Evolutionary conservation across 2,329 filamentous ascomycete genomes (phyloP).

Genomic region (Fusarium heterosporum): DNA sequence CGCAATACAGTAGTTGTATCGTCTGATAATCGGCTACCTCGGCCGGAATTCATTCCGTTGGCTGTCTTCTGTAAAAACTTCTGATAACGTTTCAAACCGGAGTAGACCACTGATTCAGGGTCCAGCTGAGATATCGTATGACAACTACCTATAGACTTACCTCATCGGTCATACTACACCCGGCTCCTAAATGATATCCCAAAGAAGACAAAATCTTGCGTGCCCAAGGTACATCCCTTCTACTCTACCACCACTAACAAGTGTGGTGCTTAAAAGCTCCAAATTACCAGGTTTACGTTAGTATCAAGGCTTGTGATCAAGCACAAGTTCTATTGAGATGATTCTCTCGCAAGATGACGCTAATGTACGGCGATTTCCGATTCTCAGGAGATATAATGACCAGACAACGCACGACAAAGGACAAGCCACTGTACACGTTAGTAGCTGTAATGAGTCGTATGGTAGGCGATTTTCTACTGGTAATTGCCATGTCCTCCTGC

Average conservation of each 20-base stretch:
- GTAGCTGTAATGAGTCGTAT: slow-evolving; percentile 11
- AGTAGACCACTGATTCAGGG: background rate
- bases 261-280: slow-evolving; percentile 3
- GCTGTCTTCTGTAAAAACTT: background rate
- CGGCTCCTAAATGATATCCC: background rate
- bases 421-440: slow-evolving; percentile 14
- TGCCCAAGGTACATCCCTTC: background rate
- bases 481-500: background rate
- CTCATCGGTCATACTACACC: background rate
- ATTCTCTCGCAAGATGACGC: background rate
- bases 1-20: no score
- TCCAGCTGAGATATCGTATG: slow-evolving; percentile 15
- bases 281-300: slow-evolving; percentile 5
- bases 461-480: slow-evolving; percentile 8
- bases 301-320: background rate
- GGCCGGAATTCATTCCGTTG: background rate
- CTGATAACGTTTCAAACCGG: background rate
- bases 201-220: background rate
- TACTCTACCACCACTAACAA: background rate
- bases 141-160: background rate
- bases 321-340: no score
- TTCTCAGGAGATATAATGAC: slow-evolving; percentile 17
- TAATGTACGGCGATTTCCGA: slow-evolving; percentile 21
- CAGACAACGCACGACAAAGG: slow-evolving; percentile 22
- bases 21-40: background rate